Conservation (phyloP, 352 stramenopile species). For the Pythium aquatile region DNA sequence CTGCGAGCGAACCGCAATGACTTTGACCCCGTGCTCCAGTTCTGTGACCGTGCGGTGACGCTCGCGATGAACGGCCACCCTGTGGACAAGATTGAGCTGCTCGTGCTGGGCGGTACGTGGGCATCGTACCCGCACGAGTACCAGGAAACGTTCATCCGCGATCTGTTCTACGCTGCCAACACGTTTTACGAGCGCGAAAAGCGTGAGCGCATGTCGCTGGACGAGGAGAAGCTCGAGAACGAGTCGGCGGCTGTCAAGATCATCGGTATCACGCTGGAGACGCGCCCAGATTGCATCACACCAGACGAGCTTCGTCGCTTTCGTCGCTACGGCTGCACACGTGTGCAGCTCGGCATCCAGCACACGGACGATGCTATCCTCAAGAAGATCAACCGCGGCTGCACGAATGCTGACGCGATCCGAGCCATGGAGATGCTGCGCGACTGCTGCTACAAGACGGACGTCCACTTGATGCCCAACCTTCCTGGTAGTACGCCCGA, state of each 20-base stretch:
- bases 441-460: slow-evolving; percentile 93
- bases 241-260: slow-evolving; percentile 83
- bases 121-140: slow-evolving; percentile 91
- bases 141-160: slow-evolving; percentile 90
- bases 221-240: slow-evolving; percentile 90
- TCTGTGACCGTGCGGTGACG: slow-evolving; percentile 88
- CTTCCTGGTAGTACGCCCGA: slow-evolving; percentile 81
- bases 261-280: slow-evolving; percentile 91
- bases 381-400: slow-evolving; percentile 90
- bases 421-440: slow-evolving; percentile 82
- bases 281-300: slow-evolving; percentile 89
- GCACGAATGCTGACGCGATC: slow-evolving; percentile 71
- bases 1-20: slow-evolving; percentile 90
- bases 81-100: slow-evolving; percentile 92
- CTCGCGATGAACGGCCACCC: slow-evolving; percentile 91
- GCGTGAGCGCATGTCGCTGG: slow-evolving; percentile 63
- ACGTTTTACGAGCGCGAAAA: slow-evolving; percentile 85
- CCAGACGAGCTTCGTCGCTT: slow-evolving; percentile 84
- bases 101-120: slow-evolving; percentile 91
- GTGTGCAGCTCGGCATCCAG: slow-evolving; percentile 90
- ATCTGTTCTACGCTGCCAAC: slow-evolving; percentile 92
- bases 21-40: slow-evolving; percentile 92
- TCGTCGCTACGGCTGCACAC: slow-evolving; percentile 82
- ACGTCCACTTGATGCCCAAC: slow-evolving; percentile 94
- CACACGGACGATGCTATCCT: slow-evolving; percentile 91